Conservation (phyloP, 1,139 yeast genomes). For the Hyphopichia khmerensis region DNA sequence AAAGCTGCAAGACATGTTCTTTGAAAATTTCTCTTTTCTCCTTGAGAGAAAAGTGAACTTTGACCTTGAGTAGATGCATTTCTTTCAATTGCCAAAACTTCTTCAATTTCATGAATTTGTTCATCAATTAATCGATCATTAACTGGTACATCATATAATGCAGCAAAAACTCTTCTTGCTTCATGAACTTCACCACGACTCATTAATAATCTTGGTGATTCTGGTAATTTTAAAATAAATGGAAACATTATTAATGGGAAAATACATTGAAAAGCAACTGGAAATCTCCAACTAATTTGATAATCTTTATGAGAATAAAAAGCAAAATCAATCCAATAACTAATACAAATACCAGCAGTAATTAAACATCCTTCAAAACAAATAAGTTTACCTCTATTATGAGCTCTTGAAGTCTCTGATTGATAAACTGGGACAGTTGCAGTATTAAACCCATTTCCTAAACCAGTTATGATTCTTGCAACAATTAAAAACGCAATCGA, state of each 20-base stretch:
- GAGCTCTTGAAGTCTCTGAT: conserved; percentile 25
- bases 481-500: conserved; percentile 24
- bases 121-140: conserved; percentile 19
- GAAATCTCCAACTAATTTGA: conserved; percentile 36
- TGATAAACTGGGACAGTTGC: conserved; percentile 29
- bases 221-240: conserved; percentile 30
- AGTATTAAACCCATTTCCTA: conserved; percentile 30
- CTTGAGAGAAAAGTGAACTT: conserved; percentile 6
- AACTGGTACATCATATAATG: conserved; percentile 29
- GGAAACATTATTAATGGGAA: conserved; percentile 22
- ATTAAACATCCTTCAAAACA: conserved; percentile 39
- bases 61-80: conserved; percentile 10
- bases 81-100: conserved; percentile 17
- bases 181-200: conserved; percentile 41
- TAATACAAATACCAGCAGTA: conserved; percentile 39
- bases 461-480: conserved; percentile 36
- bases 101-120: conserved; percentile 21
- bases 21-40: conserved; percentile 8
- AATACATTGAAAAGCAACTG: conserved; percentile 44
- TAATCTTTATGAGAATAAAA: conserved; percentile 12
- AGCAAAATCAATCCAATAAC: conserved; percentile 46
- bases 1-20: conserved; percentile 42
- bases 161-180: conserved; percentile 44
- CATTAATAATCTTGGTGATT: conserved; percentile 51
- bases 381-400: conserved; percentile 22